Percentiles rank a stretch among this genome's conserved stretches.
These are phyloP conservation scores for Cladosporium colombiae DNA, from an alignment of 2,329 filamentous ascomycete species.

Conservation along the genomic window DNA sequence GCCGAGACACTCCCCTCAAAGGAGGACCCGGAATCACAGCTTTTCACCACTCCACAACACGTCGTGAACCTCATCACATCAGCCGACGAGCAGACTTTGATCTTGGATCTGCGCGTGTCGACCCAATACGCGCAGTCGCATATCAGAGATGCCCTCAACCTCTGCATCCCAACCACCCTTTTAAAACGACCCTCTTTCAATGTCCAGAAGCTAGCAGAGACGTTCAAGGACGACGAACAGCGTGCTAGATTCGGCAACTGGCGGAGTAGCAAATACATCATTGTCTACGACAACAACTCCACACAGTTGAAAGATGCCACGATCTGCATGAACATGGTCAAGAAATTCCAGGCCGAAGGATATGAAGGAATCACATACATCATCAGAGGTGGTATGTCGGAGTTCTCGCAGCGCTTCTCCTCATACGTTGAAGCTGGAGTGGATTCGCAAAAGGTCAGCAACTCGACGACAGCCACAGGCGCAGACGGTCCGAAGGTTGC, in stretches of 20 bases:
- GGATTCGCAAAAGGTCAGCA: slow-evolving; percentile 21
- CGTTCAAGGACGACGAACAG: slow-evolving; percentile 72
- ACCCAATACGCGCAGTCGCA: slow-evolving; percentile 76
- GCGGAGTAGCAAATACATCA: slow-evolving; percentile 71
- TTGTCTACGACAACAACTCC: slow-evolving; percentile 84
- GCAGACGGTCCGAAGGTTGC: slow-evolving; percentile 58
- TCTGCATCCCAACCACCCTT: slow-evolving; percentile 93
- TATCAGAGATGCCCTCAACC: slow-evolving; percentile 78
- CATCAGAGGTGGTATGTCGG: slow-evolving; percentile 77
- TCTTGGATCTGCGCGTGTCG: slow-evolving; percentile 84
- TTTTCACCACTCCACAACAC: slow-evolving; percentile 51
- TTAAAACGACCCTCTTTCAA: slow-evolving; percentile 90
- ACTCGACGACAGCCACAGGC: slow-evolving; percentile 44
- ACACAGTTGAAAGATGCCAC: slow-evolving; percentile 76
- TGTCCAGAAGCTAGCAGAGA: slow-evolving; percentile 81
- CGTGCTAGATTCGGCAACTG: slow-evolving; percentile 74
- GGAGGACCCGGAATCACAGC: slow-evolving; percentile 37
- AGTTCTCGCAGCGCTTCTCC: slow-evolving; percentile 69
- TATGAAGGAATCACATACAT: slow-evolving; percentile 75
- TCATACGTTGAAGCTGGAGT: slow-evolving; percentile 57
- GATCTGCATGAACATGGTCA: slow-evolving; percentile 81
- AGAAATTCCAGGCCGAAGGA: slow-evolving; percentile 86
- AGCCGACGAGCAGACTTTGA: slow-evolving; percentile 57
- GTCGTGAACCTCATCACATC: slow-evolving; percentile 52
- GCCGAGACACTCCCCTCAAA: slow-evolving; percentile 49